Percentiles rank a stretch among this genome's conserved stretches.
phyloP scores from a whole-genome alignment of 805 yeast species.

The Kodamaea nitidulidarum region DNA sequence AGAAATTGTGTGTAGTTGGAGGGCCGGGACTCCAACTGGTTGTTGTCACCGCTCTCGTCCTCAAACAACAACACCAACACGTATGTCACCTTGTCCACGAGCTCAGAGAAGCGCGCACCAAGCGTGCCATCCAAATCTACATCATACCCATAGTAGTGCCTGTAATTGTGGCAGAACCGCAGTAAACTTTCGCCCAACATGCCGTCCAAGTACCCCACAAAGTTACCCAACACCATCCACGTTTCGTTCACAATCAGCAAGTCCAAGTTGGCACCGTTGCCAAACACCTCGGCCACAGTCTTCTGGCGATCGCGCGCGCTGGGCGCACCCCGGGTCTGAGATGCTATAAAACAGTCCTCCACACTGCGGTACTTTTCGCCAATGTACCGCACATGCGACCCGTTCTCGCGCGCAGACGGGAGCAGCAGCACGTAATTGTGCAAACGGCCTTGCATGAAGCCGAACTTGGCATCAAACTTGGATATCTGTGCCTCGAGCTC shows the following conservation, averaged over 20 bases:
- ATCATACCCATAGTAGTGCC: constrained; percentile 26
- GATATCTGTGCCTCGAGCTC: constrained; percentile 34
- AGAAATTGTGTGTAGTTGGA: constrained; percentile 31
- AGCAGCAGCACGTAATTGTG: constrained; percentile 33
- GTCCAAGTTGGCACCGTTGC: constrained; percentile 37
- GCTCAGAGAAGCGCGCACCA: constrained; percentile 21
- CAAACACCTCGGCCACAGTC: constrained; percentile 30
- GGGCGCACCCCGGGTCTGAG: constrained; percentile 22
- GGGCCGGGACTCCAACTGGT: constrained; percentile 36
- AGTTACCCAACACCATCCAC: constrained; percentile 39
- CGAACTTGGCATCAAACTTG: constrained; percentile 34
- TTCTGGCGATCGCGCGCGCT: constrained; percentile 25
- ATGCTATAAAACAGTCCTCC: constrained; percentile 31
- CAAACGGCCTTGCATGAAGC: constrained; percentile 35
- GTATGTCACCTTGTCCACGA: constrained; percentile 23
- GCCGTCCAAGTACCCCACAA: constrained; percentile 30
- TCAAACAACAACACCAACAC: constrained; percentile 29
- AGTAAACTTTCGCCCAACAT: constrained; percentile 25
- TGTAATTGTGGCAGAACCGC: constrained; percentile 36
- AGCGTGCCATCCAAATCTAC: constrained; percentile 31
- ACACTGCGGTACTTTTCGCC: constrained; percentile 35
- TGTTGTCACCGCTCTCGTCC: constrained; percentile 20
- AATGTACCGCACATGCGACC: constrained; percentile 35
- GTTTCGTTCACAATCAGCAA: constrained; percentile 40
- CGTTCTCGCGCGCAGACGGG: constrained; percentile 27